These are phyloP conservation scores for Fusarium sp. DNA, from an alignment of 2,329 filamentous ascomycete species.

Conservation along the genomic window DNA sequence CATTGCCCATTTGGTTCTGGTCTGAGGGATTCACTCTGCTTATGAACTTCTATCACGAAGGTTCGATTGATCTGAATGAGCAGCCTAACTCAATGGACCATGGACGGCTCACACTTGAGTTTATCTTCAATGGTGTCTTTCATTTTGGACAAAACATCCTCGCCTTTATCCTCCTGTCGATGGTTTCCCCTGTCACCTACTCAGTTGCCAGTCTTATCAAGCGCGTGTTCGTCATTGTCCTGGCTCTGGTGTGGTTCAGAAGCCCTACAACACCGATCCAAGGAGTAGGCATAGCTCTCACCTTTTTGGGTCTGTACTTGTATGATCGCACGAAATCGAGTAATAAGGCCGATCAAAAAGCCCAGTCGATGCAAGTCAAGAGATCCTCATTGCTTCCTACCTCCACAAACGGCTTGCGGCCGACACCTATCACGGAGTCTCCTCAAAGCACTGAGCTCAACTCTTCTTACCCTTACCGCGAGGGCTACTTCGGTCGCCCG, in stretches of 20 bases:
- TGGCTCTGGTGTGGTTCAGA: conserved; percentile 96
- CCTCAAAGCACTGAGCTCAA: conserved; percentile 46
- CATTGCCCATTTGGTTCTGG: conserved; percentile 92
- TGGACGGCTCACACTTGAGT: conserved; percentile 82
- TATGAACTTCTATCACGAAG: conserved; percentile 82
- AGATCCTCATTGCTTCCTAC: conserved; percentile 73
- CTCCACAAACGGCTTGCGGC: conserved; percentile 55
- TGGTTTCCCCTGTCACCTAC: conserved; percentile 96
- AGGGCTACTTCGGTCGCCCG: conserved; percentile 58
- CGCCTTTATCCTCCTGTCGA: conserved; percentile 90
- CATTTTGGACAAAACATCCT: conserved; percentile 98
- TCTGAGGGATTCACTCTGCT: conserved; percentile 85
- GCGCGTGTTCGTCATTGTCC: conserved; percentile 94
- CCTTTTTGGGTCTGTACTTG: conserved; percentile 91
- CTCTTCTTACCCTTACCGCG: conserved; percentile 58
- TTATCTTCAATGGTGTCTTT: conserved; percentile 95
- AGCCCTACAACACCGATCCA: conserved; percentile 87
- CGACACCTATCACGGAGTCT: conserved; percentile 42
- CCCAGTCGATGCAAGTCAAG: conserved; percentile 65
- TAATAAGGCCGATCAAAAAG: conserved; percentile 87
- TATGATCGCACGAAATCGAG: conserved; percentile 94
- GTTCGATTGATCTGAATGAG: conserved; percentile 73
- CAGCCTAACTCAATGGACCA: conserved; percentile 79
- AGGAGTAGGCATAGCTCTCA: conserved; percentile 85
- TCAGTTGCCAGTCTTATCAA: conserved; percentile 97